Evolutionary conservation across 139 green algal genomes (phyloP), one percentile per base, ranked within the genome.

Genomic region (Zygnema circumcarinatum): DNA sequence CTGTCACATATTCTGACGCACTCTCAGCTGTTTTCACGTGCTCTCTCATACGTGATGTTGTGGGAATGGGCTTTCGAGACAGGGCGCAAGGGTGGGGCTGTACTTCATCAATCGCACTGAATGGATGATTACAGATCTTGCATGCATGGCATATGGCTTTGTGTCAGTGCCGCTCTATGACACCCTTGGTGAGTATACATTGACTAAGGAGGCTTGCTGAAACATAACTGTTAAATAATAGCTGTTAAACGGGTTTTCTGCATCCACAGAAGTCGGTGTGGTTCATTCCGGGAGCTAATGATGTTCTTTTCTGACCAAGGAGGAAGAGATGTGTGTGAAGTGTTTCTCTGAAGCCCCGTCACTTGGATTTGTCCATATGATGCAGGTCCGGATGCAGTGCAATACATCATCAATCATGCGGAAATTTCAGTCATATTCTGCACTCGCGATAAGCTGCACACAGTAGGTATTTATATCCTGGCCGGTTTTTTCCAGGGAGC

Each of bases 131-230:
- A 89, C 96, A 36, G 97, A 99, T 85, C 87, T 89, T 2, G 97
- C 96, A 1, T 92, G 93, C 42, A 93, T 96, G 85, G 94, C 97
- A 0, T 98, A 98, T 92, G 92, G 88, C 79, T 94, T 98, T 89
- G 91, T 95, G 0, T 93, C 94, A 22, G 97, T 99, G 47, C 97
- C 97, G 32, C 93, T 99, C 81, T 99, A 99, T 88, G 97, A 99
- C 91, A 99, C 97, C 0, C 89, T 99, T 74, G 89, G 88, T 88
- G 54, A 62, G 1, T 41, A 41, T 25, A 62, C 47, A 62, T 62
- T n/a, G n/a, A n/a, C n/a, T n/a, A n/a, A n/a, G n/a, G n/a, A 75
- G 72, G 21, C 20, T 21, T n/a, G n/a, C n/a, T n/a, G n/a, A n/a
- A 25, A 29, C 56, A 72, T 29, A 72, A 25, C 25, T 72, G 56